Evolutionary conservation across 495 filamentous ascomycete species (phyloP).

Genomic region (Evansstolkia leycettana): DNA sequence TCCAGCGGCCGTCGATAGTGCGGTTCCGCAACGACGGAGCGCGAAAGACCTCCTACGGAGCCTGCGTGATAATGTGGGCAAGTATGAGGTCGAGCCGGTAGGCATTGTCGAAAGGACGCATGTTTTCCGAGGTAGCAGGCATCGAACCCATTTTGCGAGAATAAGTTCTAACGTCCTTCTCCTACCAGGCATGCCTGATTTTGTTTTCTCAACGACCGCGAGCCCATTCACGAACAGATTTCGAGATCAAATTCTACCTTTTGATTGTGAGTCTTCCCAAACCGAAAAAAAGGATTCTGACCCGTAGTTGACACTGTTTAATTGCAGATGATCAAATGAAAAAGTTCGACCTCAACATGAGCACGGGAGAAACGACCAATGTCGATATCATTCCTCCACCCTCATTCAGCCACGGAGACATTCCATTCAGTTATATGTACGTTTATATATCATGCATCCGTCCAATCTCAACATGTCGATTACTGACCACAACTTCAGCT

Average conservation of each 20-base stretch:
- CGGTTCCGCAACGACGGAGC: conserved; percentile 10
- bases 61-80: conserved; percentile 56
- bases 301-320: too few species aligned
- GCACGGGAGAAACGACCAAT: conserved; percentile 41
- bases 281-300: too few species aligned
- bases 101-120: conserved; percentile 70
- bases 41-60: conserved; percentile 43
- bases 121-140: conserved; percentile 59
- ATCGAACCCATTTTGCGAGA: too few species aligned
- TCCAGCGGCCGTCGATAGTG: background rate
- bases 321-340: conserved; percentile 52
- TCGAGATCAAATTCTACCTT: conserved; percentile 48
- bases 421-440: conserved; percentile 55
- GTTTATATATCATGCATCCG: conserved; percentile 1
- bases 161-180: background rate
- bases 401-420: conserved; percentile 48
- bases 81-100: conserved; percentile 57
- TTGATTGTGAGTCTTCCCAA: conserved; percentile 40
- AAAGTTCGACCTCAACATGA: conserved; percentile 58
- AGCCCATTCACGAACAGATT: conserved; percentile 55
- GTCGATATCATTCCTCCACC: conserved; percentile 73
- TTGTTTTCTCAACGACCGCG: conserved; percentile 53
- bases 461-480: conserved; percentile 2
- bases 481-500: conserved; percentile 17
- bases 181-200: conserved; percentile 49